phyloP scores from a whole-genome alignment of 768 basidiomycete genomes.

The Phylloporus sp. region DNA sequence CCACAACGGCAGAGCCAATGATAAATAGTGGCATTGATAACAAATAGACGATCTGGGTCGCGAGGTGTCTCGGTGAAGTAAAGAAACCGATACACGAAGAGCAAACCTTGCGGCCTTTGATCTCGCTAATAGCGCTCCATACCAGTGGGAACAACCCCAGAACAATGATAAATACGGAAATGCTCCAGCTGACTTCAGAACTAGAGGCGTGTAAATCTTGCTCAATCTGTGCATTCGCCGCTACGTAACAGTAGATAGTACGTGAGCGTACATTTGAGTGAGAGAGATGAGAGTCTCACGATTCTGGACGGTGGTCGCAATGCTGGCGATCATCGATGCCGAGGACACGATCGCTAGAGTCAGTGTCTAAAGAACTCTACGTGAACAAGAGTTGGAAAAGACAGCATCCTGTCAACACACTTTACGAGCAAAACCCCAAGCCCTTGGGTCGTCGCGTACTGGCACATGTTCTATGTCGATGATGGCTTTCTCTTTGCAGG shows the following conservation, averaged over 20 bases:
- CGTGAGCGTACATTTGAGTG: not conserved
- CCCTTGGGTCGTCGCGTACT: constrained; percentile 59
- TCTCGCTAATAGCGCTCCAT: constrained; percentile 72
- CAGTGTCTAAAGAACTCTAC: constrained; percentile 14
- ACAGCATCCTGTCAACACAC: constrained; percentile 27
- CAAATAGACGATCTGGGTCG: constrained; percentile 50
- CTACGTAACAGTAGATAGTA: constrained; percentile 31
- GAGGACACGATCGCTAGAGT: constrained; percentile 27
- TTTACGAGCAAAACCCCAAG: constrained; percentile 55
- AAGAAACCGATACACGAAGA: not conserved
- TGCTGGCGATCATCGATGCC: constrained; percentile 26
- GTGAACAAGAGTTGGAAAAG: not conserved
- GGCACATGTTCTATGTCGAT: constrained; percentile 35
- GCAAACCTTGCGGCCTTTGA: constrained; percentile 66
- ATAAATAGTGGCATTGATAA: constrained; percentile 50
- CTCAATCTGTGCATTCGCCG: constrained; percentile 66
- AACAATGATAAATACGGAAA: constrained; percentile 66
- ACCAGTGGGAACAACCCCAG: constrained; percentile 66
- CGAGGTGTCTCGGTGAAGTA: not conserved
- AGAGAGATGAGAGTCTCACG: constrained; percentile 14
- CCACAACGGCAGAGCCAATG: constrained; percentile 56
- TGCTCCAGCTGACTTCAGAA: constrained; percentile 59
- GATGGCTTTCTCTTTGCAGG: not conserved
- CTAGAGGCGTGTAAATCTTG: constrained; percentile 55
- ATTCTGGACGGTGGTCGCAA: constrained; percentile 26